Conservation (phyloP, 495 filamentous ascomycete species). For the Podospora pseudoanserina region DNA sequence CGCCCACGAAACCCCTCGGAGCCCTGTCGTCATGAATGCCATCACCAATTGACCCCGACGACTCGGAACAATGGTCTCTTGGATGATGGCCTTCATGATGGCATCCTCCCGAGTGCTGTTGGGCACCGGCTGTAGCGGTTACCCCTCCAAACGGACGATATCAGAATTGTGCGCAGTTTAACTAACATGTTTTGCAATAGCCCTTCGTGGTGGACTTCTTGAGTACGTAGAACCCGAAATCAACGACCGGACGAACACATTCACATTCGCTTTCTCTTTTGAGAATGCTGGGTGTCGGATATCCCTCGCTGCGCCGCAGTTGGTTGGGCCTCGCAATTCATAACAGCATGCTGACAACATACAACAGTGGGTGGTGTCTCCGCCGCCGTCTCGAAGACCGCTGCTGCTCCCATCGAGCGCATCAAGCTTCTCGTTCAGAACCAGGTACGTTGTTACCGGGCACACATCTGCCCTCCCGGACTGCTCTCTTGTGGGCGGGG, state of each 20-base stretch:
- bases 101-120: not conserved
- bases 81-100: not conserved
- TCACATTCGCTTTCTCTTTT: not conserved
- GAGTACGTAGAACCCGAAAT: constrained; percentile 65
- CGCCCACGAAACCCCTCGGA: not conserved
- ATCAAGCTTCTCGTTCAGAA: constrained; percentile 99
- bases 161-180: not conserved
- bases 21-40: constrained; percentile 21
- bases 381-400: constrained; percentile 99
- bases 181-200: constrained; percentile 36
- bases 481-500: not conserved
- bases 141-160: not conserved
- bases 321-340: constrained; percentile 4
- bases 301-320: constrained; percentile 43
- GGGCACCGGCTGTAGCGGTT: not conserved
- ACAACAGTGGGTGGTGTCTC: constrained; percentile 96
- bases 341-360: constrained; percentile 26
- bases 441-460: constrained; percentile 65
- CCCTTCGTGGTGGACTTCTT: constrained; percentile 89
- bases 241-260: not conserved
- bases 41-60: constrained; percentile 29
- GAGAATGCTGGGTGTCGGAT: constrained; percentile 28
- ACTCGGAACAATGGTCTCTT: constrained; percentile 13
- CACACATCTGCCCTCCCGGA: not conserved
- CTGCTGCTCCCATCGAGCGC: constrained; percentile 99